Conservation (phyloP, 805 yeast species). For the Myxozyma geophila region DNA sequence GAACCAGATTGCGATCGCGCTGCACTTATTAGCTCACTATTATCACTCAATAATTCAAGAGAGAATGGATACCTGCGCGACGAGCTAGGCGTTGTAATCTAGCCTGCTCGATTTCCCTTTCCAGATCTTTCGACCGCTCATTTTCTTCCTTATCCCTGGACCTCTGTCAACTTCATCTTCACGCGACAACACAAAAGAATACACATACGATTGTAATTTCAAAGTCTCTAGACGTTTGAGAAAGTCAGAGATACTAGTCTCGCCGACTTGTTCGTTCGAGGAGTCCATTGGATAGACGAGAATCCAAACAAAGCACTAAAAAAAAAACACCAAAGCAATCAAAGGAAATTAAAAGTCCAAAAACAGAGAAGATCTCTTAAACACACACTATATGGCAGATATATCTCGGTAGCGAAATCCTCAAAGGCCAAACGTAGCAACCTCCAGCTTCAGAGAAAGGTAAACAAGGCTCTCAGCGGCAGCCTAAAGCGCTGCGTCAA, state of each 20-base stretch:
- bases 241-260: slow-evolving; percentile 16
- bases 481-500: not conserved
- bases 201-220: slow-evolving; percentile 10
- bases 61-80: slow-evolving; percentile 16
- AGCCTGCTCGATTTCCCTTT: slow-evolving; percentile 31
- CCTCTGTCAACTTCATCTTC: not conserved
- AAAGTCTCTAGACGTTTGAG: slow-evolving; percentile 19
- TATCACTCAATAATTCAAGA: not conserved
- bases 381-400: not conserved
- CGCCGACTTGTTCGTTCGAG: slow-evolving; percentile 1
- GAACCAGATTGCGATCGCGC: slow-evolving; percentile 19
- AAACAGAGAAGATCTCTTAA: not conserved
- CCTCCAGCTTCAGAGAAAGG: not conserved
- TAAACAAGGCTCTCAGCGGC: not conserved
- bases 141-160: slow-evolving; percentile 10
- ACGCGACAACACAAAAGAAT: not conserved
- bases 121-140: slow-evolving; percentile 19
- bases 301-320: not conserved
- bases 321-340: not conserved
- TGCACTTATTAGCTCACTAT: not conserved
- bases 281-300: slow-evolving; percentile 6
- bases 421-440: not conserved
- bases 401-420: not conserved
- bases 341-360: not conserved
- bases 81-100: slow-evolving; percentile 28